Percentiles rank a stretch among this genome's conserved stretches.
phyloP scores from a whole-genome alignment of 345 rosid genomes.

The Mercurialis annua region DNA sequence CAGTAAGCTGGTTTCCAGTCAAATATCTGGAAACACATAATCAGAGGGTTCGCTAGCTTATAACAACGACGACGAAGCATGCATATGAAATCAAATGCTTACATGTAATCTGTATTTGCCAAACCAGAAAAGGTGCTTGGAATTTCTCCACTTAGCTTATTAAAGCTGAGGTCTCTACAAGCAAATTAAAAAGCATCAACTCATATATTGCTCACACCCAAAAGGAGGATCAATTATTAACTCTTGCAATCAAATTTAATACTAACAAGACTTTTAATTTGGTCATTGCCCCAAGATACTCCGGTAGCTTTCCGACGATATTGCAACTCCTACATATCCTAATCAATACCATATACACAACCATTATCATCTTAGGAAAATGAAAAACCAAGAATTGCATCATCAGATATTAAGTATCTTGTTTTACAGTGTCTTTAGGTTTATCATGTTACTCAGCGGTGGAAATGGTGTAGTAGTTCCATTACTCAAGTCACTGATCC shows the following conservation, averaged over 20 bases:
- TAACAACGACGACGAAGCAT: not conserved
- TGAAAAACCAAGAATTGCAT: no score
- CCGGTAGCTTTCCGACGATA: conserved; percentile 45
- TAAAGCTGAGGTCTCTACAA: conserved; percentile 49
- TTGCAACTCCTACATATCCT: conserved; percentile 61
- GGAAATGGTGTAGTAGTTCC: conserved; percentile 9
- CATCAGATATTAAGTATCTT: no score
- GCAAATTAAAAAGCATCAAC: not conserved
- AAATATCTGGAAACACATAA: conserved; percentile 27
- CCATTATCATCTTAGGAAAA: not conserved
- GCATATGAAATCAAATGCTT: not conserved
- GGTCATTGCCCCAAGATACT: conserved; percentile 21
- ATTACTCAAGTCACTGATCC: conserved; percentile 34
- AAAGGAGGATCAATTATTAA: no score
- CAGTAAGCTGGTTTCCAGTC: conserved; percentile 37
- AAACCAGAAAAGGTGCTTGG: conserved; percentile 10
- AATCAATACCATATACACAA: not conserved
- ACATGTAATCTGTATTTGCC: not conserved
- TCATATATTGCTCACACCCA: no score
- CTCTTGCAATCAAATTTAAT: not conserved
- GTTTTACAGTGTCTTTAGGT: conserved; percentile 7
- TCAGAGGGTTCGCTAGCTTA: no score
- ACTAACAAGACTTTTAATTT: conserved; percentile 42
- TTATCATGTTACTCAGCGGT: conserved; percentile 2
- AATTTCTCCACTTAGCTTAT: conserved; percentile 37